phyloP scores from a whole-genome alignment of 1,284 basidiomycete species.

The Ustanciosporium gigantosporum region DNA sequence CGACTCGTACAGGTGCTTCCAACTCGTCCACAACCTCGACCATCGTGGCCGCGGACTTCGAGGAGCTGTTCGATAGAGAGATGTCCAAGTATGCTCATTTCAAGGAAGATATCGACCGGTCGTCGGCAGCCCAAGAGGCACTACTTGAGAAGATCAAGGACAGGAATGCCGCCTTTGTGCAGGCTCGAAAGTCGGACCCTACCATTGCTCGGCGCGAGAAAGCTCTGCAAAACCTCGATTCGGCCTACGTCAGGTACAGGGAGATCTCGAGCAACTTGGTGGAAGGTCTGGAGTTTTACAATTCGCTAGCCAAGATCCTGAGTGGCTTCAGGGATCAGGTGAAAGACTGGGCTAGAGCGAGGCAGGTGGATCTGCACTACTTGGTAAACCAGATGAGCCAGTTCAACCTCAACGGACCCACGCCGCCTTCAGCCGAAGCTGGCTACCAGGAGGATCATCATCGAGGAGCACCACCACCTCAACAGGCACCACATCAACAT shows the following conservation, averaged over 20 bases:
- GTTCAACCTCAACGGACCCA: constrained; percentile 2
- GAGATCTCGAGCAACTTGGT: constrained; percentile 83
- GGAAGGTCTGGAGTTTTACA: constrained; percentile 73
- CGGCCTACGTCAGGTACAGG: constrained; percentile 83
- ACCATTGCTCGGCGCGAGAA: constrained; percentile 79
- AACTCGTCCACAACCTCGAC: constrained; percentile 29
- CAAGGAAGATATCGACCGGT: constrained; percentile 69
- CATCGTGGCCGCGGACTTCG: constrained; percentile 65
- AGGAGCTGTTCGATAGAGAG: constrained; percentile 77
- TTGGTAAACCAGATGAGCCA: constrained; percentile 15
- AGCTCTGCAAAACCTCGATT: constrained; percentile 81
- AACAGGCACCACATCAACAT: neutral
- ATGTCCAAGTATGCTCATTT: constrained; percentile 80
- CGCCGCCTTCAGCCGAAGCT: too few relatives aligned
- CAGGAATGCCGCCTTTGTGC: constrained; percentile 75
- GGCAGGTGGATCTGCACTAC: constrained; percentile 36
- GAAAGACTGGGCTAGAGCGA: constrained; percentile 39
- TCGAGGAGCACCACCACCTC: constrained; percentile 1
- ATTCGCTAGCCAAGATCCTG: constrained; percentile 41
- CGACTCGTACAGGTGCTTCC: constrained; percentile 62
- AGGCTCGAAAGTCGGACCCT: constrained; percentile 77
- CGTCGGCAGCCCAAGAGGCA: constrained; percentile 69
- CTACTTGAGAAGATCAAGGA: constrained; percentile 74
- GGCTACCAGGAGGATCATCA: too few relatives aligned
- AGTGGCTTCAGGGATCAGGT: constrained; percentile 33